Conservation (phyloP, 768 basidiomycete genomes). For the Boletellus ananiceps region DNA sequence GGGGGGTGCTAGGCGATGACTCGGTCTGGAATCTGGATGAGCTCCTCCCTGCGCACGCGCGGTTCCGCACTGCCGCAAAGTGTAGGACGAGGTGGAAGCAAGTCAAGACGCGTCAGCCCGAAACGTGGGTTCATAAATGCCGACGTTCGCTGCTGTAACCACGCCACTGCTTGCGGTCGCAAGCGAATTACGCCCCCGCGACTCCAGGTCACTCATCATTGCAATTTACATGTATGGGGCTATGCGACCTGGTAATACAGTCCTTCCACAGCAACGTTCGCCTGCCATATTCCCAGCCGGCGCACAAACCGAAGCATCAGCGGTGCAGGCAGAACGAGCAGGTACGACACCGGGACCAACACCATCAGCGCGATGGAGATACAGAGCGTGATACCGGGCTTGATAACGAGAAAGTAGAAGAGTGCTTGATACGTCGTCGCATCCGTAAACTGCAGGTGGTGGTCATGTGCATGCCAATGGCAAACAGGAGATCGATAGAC, state of each 20-base stretch:
- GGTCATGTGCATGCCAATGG: constrained; percentile 3
- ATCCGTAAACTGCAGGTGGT: constrained; percentile 60
- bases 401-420: constrained; percentile 87
- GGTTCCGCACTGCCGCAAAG: constrained; percentile 9
- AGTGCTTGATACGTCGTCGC: constrained; percentile 79
- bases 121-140: constrained; percentile 26
- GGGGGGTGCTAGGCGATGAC: not conserved
- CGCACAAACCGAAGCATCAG: constrained; percentile 60
- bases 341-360: constrained; percentile 53
- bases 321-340: constrained; percentile 64
- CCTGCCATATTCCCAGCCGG: constrained; percentile 76
- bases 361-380: constrained; percentile 52
- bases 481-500: constrained; percentile 17
- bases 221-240: not conserved
- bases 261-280: constrained; percentile 76
- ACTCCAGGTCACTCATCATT: not conserved
- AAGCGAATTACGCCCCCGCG: constrained; percentile 10
- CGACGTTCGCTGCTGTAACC: constrained; percentile 12
- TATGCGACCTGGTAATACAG: constrained; percentile 38
- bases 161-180: constrained; percentile 26
- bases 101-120: constrained; percentile 38
- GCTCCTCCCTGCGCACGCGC: not conserved
- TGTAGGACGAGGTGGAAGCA: constrained; percentile 20
- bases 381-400: constrained; percentile 72
- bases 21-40: not conserved